A percentile compares a stretch with the other conserved stretches of the same genome.
phyloP scores from a whole-genome alignment of 345 rosid species.

The Diplotaxis tenuifolia region DNA sequence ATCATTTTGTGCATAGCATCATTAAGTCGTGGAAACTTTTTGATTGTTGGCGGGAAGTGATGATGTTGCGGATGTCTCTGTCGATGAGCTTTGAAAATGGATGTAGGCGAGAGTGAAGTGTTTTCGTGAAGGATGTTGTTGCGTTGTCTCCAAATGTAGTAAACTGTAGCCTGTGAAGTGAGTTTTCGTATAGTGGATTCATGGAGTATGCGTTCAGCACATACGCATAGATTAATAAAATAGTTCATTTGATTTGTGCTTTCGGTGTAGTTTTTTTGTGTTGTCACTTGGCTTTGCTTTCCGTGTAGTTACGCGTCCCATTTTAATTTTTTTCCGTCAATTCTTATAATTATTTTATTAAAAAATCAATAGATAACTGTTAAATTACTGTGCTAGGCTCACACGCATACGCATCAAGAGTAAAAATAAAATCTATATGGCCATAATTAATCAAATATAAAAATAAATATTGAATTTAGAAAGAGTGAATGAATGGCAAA shows the following conservation, averaged over 20 bases:
- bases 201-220: no score
- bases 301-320: neutral
- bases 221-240: neutral
- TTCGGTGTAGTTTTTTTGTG: neutral
- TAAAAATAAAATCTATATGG: neutral
- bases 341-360: neutral
- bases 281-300: no score
- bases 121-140: no score
- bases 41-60: no score
- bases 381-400: neutral
- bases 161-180: no score
- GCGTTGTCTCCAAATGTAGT: no score
- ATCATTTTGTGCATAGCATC: no score
- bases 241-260: neutral
- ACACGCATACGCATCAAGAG: no score
- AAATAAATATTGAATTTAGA: neutral
- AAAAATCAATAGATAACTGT: neutral
- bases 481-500: slow-evolving; percentile 18
- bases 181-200: no score
- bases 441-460: neutral
- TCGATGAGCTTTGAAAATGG: no score
- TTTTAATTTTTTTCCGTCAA: neutral
- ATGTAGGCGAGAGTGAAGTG: no score
- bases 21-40: neutral
- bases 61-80: no score